Conservation (phyloP, 169 alveolate genomes). For the Plasmodium gonderi region DNA sequence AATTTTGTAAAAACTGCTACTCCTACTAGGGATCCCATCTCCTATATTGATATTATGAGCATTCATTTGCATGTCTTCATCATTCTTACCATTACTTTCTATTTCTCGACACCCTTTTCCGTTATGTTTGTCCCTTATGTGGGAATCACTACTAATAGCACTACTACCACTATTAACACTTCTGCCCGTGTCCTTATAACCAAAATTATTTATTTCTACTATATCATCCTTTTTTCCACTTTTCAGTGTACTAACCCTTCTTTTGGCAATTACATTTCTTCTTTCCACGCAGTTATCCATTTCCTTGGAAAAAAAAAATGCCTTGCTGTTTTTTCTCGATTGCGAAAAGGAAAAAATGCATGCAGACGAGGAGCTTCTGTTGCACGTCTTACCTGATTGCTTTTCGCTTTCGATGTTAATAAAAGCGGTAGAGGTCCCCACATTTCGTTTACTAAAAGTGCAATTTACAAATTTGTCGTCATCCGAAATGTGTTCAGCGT, state of each 20-base stretch:
- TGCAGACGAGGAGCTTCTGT: neutral
- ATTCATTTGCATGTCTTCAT: too few relatives aligned
- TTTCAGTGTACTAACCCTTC: neutral
- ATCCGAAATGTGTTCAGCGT: neutral
- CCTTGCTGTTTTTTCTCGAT: neutral
- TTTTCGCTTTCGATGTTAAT: conserved; percentile 18
- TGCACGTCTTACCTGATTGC: neutral
- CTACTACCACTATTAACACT: neutral
- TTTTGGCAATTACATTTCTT: neutral
- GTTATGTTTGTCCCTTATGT: neutral
- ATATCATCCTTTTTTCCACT: neutral
- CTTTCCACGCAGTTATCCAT: neutral
- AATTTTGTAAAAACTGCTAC: too few relatives aligned
- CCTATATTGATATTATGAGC: neutral
- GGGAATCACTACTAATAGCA: neutral
- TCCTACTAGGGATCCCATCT: neutral
- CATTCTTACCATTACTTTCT: neutral
- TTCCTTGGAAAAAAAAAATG: neutral
- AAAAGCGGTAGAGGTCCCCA: neutral
- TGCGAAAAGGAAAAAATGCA: neutral
- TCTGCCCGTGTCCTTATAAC: neutral
- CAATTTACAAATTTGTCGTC: neutral
- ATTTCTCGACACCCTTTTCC: neutral
- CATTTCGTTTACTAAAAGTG: neutral
- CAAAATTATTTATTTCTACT: neutral